phyloP scores from a whole-genome alignment of 2,329 filamentous ascomycete genomes.

The Pezicula neosporulosa region DNA sequence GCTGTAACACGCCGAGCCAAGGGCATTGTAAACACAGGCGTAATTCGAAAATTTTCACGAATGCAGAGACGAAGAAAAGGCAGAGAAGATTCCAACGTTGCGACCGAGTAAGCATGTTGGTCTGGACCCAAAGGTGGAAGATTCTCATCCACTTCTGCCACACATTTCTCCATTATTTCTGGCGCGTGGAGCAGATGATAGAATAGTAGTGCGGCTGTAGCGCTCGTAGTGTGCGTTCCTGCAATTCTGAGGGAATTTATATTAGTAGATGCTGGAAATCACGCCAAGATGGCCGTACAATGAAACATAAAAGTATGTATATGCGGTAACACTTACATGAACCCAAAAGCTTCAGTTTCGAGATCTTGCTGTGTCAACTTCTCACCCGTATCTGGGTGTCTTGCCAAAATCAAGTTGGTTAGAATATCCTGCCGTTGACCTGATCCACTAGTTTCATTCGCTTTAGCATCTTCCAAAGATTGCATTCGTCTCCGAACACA shows the following conservation, averaged over 20 bases:
- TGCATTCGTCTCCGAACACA: slow-evolving; percentile 10
- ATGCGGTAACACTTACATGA: slow-evolving; percentile 25
- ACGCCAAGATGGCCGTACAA: not conserved
- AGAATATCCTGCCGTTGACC: slow-evolving; percentile 27
- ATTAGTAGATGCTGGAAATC: not conserved
- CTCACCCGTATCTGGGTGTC: slow-evolving; percentile 32
- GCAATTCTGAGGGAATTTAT: slow-evolving; percentile 21
- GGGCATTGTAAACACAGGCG: slow-evolving; percentile 32
- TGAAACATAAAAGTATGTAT: not conserved
- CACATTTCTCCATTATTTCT: slow-evolving; percentile 15
- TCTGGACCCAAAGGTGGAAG: slow-evolving; percentile 2
- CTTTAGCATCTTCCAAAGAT: slow-evolving; percentile 4
- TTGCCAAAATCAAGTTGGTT: slow-evolving; percentile 32
- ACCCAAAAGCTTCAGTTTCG: slow-evolving; percentile 33
- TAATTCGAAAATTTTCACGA: slow-evolving; percentile 31
- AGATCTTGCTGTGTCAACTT: slow-evolving; percentile 26
- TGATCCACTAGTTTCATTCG: slow-evolving; percentile 2
- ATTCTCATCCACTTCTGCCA: slow-evolving; percentile 18
- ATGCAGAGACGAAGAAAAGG: slow-evolving; percentile 27
- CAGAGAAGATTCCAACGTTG: slow-evolving; percentile 19
- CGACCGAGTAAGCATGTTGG: slow-evolving; percentile 20
- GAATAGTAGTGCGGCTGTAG: slow-evolving; percentile 27
- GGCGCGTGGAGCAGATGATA: slow-evolving; percentile 30
- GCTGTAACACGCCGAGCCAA: slow-evolving; percentile 25
- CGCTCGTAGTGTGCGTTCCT: slow-evolving; percentile 30